Evolutionary conservation across 495 filamentous ascomycete genomes (phyloP).

Genomic region (Tuber melanosporum): DNA sequence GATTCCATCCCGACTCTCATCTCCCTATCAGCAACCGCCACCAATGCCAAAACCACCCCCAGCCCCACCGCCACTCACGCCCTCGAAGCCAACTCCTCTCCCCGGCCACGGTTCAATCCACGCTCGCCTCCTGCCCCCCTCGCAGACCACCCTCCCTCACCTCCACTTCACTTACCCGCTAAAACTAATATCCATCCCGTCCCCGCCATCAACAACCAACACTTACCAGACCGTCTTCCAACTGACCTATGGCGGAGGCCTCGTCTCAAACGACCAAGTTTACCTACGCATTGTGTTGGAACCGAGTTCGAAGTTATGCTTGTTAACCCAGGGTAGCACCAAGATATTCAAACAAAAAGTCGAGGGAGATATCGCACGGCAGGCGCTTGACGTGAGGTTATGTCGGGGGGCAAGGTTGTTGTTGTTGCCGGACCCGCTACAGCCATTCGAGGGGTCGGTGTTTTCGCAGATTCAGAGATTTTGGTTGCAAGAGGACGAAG

Average conservation of each 20-base stretch:
- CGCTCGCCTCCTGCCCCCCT: constrained; percentile 63
- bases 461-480: constrained; percentile 81
- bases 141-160: constrained; percentile 61
- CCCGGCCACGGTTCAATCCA: constrained; percentile 73
- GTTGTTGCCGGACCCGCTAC: constrained; percentile 89
- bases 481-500: constrained; percentile 49
- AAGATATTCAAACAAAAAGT: constrained; percentile 80
- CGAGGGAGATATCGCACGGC: constrained; percentile 56
- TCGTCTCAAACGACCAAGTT: constrained; percentile 79
- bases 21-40: constrained; percentile 47
- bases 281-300: constrained; percentile 63
- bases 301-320: constrained; percentile 59
- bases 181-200: constrained; percentile 72
- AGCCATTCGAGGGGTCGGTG: constrained; percentile 71
- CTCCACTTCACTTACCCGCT: constrained; percentile 89
- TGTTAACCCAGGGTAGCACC: constrained; percentile 87
- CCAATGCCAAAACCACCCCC: background rate
- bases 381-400: constrained; percentile 60
- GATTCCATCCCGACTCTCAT: background rate
- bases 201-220: constrained; percentile 49
- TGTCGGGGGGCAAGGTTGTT: constrained; percentile 62
- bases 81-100: constrained; percentile 51
- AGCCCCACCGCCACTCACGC: background rate
- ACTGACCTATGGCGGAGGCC: constrained; percentile 88
- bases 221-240: constrained; percentile 67